Conservation (phyloP, 352 stramenopile species). For the Pythium dissotocum region DNA sequence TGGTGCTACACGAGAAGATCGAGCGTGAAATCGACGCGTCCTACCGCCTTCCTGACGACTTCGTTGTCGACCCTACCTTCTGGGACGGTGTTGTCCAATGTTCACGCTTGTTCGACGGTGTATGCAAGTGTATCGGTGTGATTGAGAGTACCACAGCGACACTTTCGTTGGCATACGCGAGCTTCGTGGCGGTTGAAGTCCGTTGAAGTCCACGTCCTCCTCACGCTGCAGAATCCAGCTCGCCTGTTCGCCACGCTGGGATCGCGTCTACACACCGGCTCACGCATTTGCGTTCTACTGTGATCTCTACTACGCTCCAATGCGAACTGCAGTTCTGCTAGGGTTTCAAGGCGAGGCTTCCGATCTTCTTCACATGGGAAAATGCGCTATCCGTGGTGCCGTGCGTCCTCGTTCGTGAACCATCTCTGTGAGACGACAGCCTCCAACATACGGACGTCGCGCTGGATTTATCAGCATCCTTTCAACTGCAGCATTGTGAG, state of each 20-base stretch:
- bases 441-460: too few species aligned
- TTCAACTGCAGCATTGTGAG: too few species aligned
- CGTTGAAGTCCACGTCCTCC: not conserved
- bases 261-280: not conserved
- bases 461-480: too few species aligned
- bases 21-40: not conserved
- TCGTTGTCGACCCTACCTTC: not conserved
- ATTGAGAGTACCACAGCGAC: not conserved
- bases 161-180: not conserved
- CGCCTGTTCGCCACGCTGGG: not conserved
- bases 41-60: not conserved
- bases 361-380: too few species aligned
- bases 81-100: not conserved
- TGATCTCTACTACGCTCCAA: too few species aligned
- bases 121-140: not conserved
- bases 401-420: too few species aligned
- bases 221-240: too few species aligned
- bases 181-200: not conserved
- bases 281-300: constrained; percentile 1
- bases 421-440: too few species aligned
- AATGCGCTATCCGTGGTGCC: too few species aligned
- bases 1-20: not conserved
- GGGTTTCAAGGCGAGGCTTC: too few species aligned
- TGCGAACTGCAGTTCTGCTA: too few species aligned
- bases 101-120: not conserved